phyloP scores from a whole-genome alignment of 768 basidiomycete genomes.

The Amanita inopinata region DNA sequence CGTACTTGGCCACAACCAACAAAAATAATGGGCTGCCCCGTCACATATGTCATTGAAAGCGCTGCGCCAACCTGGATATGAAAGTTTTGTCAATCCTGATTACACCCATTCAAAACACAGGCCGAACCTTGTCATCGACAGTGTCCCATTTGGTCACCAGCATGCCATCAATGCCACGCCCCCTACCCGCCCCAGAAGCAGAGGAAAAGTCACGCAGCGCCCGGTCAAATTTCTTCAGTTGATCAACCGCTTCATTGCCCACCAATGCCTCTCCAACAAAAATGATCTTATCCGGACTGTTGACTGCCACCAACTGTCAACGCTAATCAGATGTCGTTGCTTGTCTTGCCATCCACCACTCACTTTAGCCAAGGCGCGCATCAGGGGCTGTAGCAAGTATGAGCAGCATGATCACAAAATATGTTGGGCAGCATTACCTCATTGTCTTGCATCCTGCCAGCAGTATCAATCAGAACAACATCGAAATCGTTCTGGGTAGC shows the following conservation, averaged over 20 bases:
- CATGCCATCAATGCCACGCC: slow-evolving; percentile 96
- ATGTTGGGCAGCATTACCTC: slow-evolving; percentile 61
- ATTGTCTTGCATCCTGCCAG: slow-evolving; percentile 99
- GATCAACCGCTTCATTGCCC: slow-evolving; percentile 98
- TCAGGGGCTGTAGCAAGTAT: slow-evolving; percentile 56
- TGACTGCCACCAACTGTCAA: slow-evolving; percentile 75
- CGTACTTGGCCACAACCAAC: slow-evolving; percentile 94
- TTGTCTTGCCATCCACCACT: slow-evolving; percentile 9
- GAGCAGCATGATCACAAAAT: neutral
- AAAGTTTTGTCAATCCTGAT: neutral
- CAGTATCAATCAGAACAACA: slow-evolving; percentile 95
- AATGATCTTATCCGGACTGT: slow-evolving; percentile 93
- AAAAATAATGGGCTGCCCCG: slow-evolving; percentile 96
- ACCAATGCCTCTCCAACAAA: slow-evolving; percentile 98
- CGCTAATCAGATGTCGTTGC: neutral
- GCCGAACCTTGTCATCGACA: slow-evolving; percentile 84
- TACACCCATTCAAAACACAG: neutral
- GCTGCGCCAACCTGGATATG: slow-evolving; percentile 84
- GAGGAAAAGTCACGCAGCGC: slow-evolving; percentile 88
- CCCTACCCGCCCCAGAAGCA: slow-evolving; percentile 53
- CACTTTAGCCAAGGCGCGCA: slow-evolving; percentile 97
- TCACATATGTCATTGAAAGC: slow-evolving; percentile 97
- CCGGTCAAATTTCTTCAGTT: slow-evolving; percentile 92
- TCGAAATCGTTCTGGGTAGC: slow-evolving; percentile 68
- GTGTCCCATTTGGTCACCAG: slow-evolving; percentile 99